Evolutionary conservation across 78 protist genomes (phyloP).

Genomic region (Creolimax fragrantissima): DNA sequence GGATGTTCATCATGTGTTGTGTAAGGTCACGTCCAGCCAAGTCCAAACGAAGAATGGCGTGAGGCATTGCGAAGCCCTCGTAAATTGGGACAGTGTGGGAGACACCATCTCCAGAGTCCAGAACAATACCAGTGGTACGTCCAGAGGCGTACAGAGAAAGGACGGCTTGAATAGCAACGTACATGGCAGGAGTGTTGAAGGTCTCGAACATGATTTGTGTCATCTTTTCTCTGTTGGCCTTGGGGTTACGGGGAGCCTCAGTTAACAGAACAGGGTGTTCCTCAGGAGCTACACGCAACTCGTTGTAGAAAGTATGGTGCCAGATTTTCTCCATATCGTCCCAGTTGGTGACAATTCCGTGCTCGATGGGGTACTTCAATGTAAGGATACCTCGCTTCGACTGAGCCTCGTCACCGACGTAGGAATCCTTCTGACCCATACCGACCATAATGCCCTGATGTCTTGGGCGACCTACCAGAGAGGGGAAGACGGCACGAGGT

Average conservation of each 20-base stretch:
- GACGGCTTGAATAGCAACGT: constrained; percentile 72
- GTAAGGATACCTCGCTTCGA: constrained; percentile 65
- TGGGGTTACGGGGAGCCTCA: constrained; percentile 84
- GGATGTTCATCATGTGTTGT: constrained; percentile 61
- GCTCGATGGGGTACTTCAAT: constrained; percentile 67
- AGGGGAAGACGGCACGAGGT: constrained; percentile 14
- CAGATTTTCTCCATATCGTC: constrained; percentile 75
- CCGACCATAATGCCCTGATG: constrained; percentile 45
- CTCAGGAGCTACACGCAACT: constrained; percentile 65
- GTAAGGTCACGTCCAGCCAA: constrained; percentile 78
- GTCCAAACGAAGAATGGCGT: constrained; percentile 57
- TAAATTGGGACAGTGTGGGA: constrained; percentile 76
- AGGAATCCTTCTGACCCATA: constrained; percentile 41
- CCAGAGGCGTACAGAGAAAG: constrained; percentile 78
- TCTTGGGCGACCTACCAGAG: constrained; percentile 8
- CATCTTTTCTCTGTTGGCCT: constrained; percentile 83
- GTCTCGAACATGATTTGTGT: constrained; percentile 86
- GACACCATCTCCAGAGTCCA: constrained; percentile 73
- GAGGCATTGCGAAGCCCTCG: constrained; percentile 68
- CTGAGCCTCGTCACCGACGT: constrained; percentile 87
- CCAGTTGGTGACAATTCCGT: constrained; percentile 77
- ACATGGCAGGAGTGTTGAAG: constrained; percentile 77
- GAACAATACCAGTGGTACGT: constrained; percentile 66
- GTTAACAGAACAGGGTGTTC: constrained; percentile 65
- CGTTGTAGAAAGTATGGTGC: constrained; percentile 60